A percentile compares a stretch with the other conserved stretches of the same genome.
Conservation (phyloP, 1,284 basidiomycete genomes). For the Irpex lacteus region DNA sequence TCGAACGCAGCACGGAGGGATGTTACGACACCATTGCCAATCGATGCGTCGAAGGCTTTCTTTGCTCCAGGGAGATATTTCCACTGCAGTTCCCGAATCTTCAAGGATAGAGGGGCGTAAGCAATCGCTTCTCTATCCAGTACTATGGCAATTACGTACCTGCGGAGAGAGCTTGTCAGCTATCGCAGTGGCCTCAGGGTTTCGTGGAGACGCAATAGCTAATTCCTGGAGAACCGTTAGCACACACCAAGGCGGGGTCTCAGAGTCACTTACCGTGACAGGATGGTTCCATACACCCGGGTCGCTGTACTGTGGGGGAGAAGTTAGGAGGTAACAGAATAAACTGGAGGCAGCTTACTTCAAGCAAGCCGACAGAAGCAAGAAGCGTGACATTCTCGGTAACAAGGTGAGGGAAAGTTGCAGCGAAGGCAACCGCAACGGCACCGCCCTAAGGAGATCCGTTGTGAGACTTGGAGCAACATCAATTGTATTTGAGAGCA, state of each 20-base stretch:
- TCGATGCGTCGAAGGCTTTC: background rate
- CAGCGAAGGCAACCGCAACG: slow-evolving; percentile 64
- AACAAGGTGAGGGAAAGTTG: slow-evolving; percentile 65
- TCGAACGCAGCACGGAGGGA: slow-evolving; percentile 1
- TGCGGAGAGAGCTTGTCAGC: background rate
- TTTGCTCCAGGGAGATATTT: slow-evolving; percentile 1
- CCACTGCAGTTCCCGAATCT: slow-evolving; percentile 4
- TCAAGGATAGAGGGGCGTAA: too few relatives aligned
- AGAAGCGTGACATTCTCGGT: slow-evolving; percentile 61
- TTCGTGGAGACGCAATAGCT: background rate
- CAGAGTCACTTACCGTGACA: background rate
- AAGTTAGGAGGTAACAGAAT: background rate
- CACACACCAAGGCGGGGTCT: too few relatives aligned
- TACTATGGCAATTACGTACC: background rate
- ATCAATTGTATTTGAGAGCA: slow-evolving; percentile 12
- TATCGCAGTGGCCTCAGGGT: background rate
- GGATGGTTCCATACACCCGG: background rate
- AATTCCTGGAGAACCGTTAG: background rate
- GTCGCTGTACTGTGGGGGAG: too few relatives aligned
- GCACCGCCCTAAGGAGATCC: slow-evolving; percentile 57
- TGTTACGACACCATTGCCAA: background rate
- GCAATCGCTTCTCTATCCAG: too few relatives aligned
- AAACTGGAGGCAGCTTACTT: slow-evolving; percentile 35
- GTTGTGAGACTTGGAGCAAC: background rate
- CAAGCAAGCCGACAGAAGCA: slow-evolving; percentile 63